phyloP scores from a whole-genome alignment of 2,329 filamentous ascomycete species.

The Aspergillus fumigatus region DNA sequence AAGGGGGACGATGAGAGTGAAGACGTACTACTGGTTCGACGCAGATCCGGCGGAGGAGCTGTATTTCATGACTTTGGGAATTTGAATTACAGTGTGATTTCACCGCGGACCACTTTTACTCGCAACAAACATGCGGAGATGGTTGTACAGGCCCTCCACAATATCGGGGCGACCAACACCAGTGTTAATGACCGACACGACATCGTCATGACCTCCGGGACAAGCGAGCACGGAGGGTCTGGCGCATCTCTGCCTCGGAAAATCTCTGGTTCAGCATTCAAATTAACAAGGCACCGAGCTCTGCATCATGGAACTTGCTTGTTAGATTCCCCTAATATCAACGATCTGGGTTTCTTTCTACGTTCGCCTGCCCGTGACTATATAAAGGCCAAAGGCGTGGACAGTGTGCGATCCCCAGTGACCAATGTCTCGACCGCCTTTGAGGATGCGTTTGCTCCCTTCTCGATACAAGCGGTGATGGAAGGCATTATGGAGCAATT shows the following conservation, averaged over 20 bases:
- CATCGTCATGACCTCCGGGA: conserved; percentile 66
- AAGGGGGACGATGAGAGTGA: conserved; percentile 16
- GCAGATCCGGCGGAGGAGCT: conserved; percentile 82
- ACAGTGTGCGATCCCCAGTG: conserved; percentile 82
- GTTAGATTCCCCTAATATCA: conserved; percentile 69
- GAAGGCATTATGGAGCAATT: conserved; percentile 63
- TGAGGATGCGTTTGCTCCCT: conserved; percentile 39
- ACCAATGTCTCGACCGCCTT: conserved; percentile 66
- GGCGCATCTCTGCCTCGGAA: conserved; percentile 56
- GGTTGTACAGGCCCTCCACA: conserved; percentile 76
- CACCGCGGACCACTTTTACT: conserved; percentile 70
- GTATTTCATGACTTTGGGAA: conserved; percentile 95
- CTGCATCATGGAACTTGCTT: conserved; percentile 93
- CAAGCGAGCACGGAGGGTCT: conserved; percentile 12
- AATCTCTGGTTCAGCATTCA: conserved; percentile 91
- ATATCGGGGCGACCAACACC: conserved; percentile 46
- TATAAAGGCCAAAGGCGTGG: conserved; percentile 78
- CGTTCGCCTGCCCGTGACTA: conserved; percentile 72
- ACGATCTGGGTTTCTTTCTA: conserved; percentile 64
- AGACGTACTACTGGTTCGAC: conserved; percentile 65
- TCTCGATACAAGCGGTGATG: conserved; percentile 47
- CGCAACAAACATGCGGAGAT: conserved; percentile 86
- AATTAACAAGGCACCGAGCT: conserved; percentile 73
- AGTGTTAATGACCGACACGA: conserved; percentile 89
- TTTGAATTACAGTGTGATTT: conserved; percentile 91